These are phyloP conservation scores for Cladosporium sp. DNA, from an alignment of 2,329 filamentous ascomycete species.

Conservation along the genomic window DNA sequence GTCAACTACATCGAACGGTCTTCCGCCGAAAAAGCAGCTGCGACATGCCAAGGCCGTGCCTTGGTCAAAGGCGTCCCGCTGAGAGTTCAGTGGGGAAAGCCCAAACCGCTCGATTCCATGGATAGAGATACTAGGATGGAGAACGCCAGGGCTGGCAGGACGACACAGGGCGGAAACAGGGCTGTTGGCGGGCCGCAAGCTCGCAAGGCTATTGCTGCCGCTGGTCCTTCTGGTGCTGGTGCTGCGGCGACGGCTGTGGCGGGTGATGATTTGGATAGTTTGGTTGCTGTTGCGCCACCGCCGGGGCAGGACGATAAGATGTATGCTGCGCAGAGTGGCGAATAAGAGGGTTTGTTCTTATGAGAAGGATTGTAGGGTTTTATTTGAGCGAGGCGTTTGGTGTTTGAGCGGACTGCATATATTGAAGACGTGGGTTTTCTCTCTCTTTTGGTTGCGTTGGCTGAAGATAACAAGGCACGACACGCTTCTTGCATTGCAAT, in stretches of 20 bases:
- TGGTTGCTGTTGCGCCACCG: conserved; percentile 63
- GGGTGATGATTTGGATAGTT: conserved; percentile 40
- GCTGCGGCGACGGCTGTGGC: conserved; percentile 34
- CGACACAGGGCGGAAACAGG: conserved; percentile 15
- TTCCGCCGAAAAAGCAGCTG: conserved; percentile 79
- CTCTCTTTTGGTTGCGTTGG: no score
- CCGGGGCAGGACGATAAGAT: conserved; percentile 73
- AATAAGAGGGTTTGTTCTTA: conserved; percentile 47
- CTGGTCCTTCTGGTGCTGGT: not conserved
- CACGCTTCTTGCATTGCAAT: no score
- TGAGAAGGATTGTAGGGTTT: no score
- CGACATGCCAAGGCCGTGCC: conserved; percentile 78
- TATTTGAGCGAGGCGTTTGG: conserved; percentile 10
- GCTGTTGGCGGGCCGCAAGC: conserved; percentile 24
- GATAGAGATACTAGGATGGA: conserved; percentile 77
- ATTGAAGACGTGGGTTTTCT: no score
- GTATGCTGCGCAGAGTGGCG: conserved; percentile 80
- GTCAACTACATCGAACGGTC: conserved; percentile 86
- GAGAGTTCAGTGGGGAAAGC: conserved; percentile 85
- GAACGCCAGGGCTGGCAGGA: conserved; percentile 68
- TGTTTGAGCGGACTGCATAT: not conserved
- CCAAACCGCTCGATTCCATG: conserved; percentile 87
- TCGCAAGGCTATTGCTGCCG: conserved; percentile 21
- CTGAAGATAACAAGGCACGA: no score
- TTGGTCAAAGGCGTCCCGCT: conserved; percentile 88